These are phyloP conservation scores for Xylaria sp. DNA, from an alignment of 2,329 filamentous ascomycete species.

Conservation along the genomic window DNA sequence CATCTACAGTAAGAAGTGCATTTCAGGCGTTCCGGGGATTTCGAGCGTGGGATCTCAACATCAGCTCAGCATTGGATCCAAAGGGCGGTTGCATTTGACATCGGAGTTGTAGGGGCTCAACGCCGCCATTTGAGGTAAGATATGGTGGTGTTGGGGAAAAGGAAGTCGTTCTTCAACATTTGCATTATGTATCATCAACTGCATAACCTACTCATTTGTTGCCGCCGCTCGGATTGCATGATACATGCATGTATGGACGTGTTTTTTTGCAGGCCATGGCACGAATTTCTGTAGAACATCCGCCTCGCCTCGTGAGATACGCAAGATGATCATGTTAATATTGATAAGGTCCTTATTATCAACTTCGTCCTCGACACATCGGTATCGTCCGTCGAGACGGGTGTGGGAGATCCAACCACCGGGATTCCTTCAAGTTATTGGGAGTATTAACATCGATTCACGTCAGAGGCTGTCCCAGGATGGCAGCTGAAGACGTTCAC, in stretches of 20 bases:
- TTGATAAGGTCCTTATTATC: no score
- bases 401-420: no score
- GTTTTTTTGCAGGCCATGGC: no score
- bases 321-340: no score
- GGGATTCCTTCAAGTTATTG: no score
- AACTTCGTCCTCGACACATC: no score
- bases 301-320: no score
- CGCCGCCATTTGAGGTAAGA: slow-evolving; percentile 24
- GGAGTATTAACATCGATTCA: no score
- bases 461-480: no score
- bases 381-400: no score
- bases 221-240: neutral
- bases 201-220: slow-evolving; percentile 5
- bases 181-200: slow-evolving; percentile 20
- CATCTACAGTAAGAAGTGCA: slow-evolving; percentile 7
- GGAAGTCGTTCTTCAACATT: slow-evolving; percentile 22
- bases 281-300: no score
- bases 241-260: neutral
- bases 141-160: slow-evolving; percentile 14
- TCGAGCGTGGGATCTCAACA: slow-evolving; percentile 36
- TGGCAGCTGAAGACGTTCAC: no score
- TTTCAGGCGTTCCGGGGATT: slow-evolving; percentile 25
- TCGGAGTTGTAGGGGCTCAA: slow-evolving; percentile 24
- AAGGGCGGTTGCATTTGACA: slow-evolving; percentile 20
- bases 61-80: slow-evolving; percentile 27